Evolutionary conservation across 345 rosid species (phyloP), one percentile per base, ranked within the genome.

Genomic region (Eucalyptus pauciflora): DNA sequence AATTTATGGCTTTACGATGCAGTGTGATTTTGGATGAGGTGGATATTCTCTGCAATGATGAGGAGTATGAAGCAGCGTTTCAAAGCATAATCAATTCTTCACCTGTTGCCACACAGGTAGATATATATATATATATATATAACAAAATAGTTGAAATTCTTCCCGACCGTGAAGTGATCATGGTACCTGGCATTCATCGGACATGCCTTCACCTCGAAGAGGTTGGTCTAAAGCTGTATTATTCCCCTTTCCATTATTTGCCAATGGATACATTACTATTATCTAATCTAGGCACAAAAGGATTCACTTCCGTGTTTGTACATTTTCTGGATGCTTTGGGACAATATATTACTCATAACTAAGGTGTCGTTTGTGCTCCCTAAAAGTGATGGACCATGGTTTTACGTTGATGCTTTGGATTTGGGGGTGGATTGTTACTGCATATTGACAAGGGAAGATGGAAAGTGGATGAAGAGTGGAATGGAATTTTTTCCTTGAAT

Each of bases 131-230:
- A n/a, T n/a, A n/a, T n/a, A n/a, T n/a, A n/a, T n/a, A n/a, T n/a
- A n/a, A n/a, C n/a, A n/a, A 96, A 87, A 94, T 96, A 80, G 94
- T 97, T 88, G 96, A 96, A 91, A 92, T 93, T 89, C 96, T 96
- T 87, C 99, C 99, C 79, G 97, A 96, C 89, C 93, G 98, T 91
- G 91, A 94, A 93, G 96, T 95, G 86, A 92, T 96, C 89, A 95
- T 96, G 99, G 98, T 99, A 92, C 99, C 98, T 90, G 95, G 97
- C 49, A 94, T 95, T 92, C 98, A 96, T 90, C 96, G 97, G 56
- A 95, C 95, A 90, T 96, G 97, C 92, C 88, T 92, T 86, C 92
- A 95, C 87, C 98, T 97, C n/a, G 96, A 96, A 93, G 99, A 96
- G 99, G 99, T 96, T 91, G 54, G 94, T 85, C 11, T 48, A 13